Percentiles rank a stretch among this genome's conserved stretches.
Evolutionary conservation across 1,284 basidiomycete species (phyloP).

Genomic region (Marasmius oreades): DNA sequence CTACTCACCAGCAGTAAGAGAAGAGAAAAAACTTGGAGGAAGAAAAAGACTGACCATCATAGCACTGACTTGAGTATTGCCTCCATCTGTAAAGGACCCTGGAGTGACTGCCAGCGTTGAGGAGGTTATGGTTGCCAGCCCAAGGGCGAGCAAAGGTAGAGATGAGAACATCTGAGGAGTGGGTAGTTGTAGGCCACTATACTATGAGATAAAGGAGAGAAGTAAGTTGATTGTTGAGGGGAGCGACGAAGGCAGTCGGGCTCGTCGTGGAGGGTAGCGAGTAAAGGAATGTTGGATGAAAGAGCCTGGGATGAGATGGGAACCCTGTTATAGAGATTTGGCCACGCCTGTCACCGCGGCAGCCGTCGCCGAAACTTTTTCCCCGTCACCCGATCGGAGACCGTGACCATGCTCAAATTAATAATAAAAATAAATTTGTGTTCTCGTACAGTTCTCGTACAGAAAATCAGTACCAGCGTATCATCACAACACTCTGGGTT

Average conservation of each 20-base stretch:
- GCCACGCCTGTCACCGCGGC: too few species aligned
- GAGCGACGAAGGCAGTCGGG: neutral
- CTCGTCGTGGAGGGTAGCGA: too few species aligned
- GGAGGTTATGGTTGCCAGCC: slow-evolving; percentile 29
- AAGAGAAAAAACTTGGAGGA: neutral
- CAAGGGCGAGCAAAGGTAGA: slow-evolving; percentile 29
- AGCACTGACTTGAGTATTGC: slow-evolving; percentile 54
- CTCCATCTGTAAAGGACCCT: slow-evolving; percentile 44
- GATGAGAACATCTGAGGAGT: slow-evolving; percentile 21
- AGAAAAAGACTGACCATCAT: slow-evolving; percentile 52
- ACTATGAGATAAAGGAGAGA: neutral
- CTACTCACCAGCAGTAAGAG: slow-evolving; percentile 18
- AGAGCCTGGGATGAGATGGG: too few species aligned
- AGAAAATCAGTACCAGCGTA: too few species aligned
- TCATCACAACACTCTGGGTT: too few species aligned
- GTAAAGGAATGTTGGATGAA: too few species aligned
- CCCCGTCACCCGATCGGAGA: too few species aligned
- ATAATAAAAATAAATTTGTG: too few species aligned
- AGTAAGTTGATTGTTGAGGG: neutral
- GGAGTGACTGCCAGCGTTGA: slow-evolving; percentile 31
- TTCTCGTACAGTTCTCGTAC: too few species aligned
- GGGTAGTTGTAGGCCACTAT: neutral
- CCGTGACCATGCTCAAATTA: too few species aligned
- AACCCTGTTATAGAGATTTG: too few species aligned
- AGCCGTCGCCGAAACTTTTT: too few species aligned